Evolutionary conservation across 352 stramenopile genomes (phyloP).

Genomic region (Albugo laibachii): DNA sequence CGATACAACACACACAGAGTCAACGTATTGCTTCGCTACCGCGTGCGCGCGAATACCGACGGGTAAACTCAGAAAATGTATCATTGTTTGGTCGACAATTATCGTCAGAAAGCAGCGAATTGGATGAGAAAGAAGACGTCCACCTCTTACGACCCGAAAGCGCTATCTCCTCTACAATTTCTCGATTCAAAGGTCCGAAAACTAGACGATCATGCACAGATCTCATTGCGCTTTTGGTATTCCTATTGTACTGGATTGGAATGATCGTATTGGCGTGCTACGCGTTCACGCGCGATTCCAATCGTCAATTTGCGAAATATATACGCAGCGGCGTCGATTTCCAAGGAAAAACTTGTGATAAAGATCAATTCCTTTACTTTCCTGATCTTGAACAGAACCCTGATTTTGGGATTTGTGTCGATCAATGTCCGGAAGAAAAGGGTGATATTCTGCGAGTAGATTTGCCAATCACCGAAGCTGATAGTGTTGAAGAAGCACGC

Average conservation of each 20-base stretch:
- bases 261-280: constrained; percentile 51
- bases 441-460: constrained; percentile 25
- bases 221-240: constrained; percentile 23
- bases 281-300: constrained; percentile 46
- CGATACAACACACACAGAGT: too few relatives aligned
- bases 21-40: too few relatives aligned
- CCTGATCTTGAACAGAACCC: constrained; percentile 38
- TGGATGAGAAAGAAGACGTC: too few relatives aligned
- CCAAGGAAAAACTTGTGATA: constrained; percentile 28
- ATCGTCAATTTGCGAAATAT: constrained; percentile 42
- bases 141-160: too few relatives aligned
- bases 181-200: too few relatives aligned
- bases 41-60: too few relatives aligned
- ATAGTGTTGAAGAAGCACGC: too few relatives aligned
- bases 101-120: too few relatives aligned
- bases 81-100: too few relatives aligned
- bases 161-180: too few relatives aligned
- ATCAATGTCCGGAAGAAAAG: constrained; percentile 18
- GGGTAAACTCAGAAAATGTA: too few relatives aligned
- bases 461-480: constrained; percentile 16
- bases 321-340: constrained; percentile 68
- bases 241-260: constrained; percentile 50
- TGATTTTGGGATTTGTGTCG: constrained; percentile 65
- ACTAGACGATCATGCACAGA: constrained; percentile 15
- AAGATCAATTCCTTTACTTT: constrained; percentile 46